phyloP scores from a whole-genome alignment of 2,329 filamentous ascomycete genomes.

The Ophiostoma tasmaniense region DNA sequence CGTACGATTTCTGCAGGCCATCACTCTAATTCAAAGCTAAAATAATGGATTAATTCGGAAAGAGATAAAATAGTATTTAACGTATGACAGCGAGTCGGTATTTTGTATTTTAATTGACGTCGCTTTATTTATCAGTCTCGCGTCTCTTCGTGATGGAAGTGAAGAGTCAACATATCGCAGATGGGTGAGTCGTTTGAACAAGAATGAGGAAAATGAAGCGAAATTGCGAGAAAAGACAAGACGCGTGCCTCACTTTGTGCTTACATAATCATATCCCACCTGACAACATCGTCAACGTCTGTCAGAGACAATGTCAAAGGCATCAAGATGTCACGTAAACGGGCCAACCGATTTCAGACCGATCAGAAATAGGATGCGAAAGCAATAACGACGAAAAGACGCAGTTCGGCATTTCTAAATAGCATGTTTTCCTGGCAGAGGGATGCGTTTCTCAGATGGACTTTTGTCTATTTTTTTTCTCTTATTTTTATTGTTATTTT shows the following conservation, averaged over 20 bases:
- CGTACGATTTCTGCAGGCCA: constrained; percentile 21
- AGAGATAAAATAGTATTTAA: no score
- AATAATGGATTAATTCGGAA: constrained; percentile 9
- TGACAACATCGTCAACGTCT: background rate
- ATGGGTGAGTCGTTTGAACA: no score
- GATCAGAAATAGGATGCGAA: no score
- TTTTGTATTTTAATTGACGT: background rate
- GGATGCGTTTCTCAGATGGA: background rate
- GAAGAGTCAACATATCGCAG: no score
- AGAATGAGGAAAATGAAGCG: background rate
- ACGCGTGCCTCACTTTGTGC: no score
- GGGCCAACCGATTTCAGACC: background rate
- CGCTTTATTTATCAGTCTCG: no score
- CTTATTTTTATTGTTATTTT: no score
- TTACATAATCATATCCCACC: background rate
- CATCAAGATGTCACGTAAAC: background rate
- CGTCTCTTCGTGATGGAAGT: no score
- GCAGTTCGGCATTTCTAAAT: background rate
- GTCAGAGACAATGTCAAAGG: background rate
- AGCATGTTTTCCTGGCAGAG: background rate
- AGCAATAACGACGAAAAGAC: background rate
- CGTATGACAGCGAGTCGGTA: no score
- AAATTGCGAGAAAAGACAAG: background rate
- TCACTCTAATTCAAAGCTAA: background rate
- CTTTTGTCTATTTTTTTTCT: background rate